Base-by-base conservation (phyloP, 768 basidiomycete genomes). In the Leccinum obscurum region DNA sequence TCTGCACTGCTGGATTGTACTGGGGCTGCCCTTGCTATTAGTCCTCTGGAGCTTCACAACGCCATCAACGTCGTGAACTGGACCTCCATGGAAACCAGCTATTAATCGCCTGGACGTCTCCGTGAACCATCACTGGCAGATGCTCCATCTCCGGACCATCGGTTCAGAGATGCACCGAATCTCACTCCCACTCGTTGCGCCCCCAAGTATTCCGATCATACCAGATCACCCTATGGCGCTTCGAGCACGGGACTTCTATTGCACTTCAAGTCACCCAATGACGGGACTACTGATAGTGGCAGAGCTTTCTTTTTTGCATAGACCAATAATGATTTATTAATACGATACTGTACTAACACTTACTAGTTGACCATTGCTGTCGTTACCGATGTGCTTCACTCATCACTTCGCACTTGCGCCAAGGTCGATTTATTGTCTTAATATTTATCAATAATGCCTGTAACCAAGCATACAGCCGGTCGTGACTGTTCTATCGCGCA, bases 1-100 rank as follows among this genome's bases (percentile, higher is more conserved):
- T 26, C 28, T 61, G 44, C 20, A 49, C 44, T 15, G 2, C 34
- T n/a, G 58, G 60, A 11, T n/a, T 20, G 0, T 61, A 30, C 46
- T 26, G 39, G 24, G 52, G 44, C 3, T 54, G 59, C 34, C 51
- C 32, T 9, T 61, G 60, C 20, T 3, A 62, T 8, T 50, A 34
- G 55, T 17, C 8, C 20, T 4, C n/a, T 1, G 13, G 17, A 13
- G 24, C 48, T 6, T 50, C 26, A 50, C 4, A 50, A 26, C 15
- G 6, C 13, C 49, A 26, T 14, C 48, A 26, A 26, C 48, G 11
- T 34, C 32, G 32, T 11, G 32, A 34, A 34, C 32, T 13, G 32
- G 32, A 34, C 32, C 0, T 35, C 34, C 34, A 35, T 35, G 34
- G 5, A 0, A 49, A 13, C 22, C 6, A 49, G 6, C 44, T 11